Evolutionary conservation across 495 filamentous ascomycete genomes (phyloP).

Genomic region (Aspergillus hancockii): DNA sequence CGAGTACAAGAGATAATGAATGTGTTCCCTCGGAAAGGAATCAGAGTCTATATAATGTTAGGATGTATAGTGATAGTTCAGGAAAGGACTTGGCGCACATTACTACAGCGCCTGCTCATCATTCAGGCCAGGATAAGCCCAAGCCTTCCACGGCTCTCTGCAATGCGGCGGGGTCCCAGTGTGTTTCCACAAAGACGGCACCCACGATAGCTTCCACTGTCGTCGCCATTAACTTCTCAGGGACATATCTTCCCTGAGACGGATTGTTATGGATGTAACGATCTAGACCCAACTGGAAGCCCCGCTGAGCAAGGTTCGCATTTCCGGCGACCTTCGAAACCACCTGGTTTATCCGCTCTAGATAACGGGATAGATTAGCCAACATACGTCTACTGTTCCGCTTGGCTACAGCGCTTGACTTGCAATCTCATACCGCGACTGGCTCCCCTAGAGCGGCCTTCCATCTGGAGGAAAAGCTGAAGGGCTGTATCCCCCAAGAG

Average conservation of each 20-base stretch:
- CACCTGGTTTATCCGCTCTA: slow-evolving; percentile 6
- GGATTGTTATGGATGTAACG: slow-evolving; percentile 12
- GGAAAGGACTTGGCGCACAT: too few species aligned
- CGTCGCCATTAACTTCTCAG: slow-evolving; percentile 11
- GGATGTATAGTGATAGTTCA: too few species aligned
- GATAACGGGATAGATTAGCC: not conserved
- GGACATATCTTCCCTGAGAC: slow-evolving; percentile 10
- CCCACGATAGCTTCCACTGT: slow-evolving; percentile 20
- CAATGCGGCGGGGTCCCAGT: not conserved
- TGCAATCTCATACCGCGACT: slow-evolving; percentile 5
- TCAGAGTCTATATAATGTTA: too few species aligned
- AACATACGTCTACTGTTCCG: too few species aligned
- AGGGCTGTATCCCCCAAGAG: slow-evolving; percentile 3
- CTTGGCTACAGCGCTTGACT: too few species aligned
- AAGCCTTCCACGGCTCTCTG: not conserved
- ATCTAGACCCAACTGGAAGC: slow-evolving; percentile 7
- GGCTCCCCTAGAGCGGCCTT: not conserved
- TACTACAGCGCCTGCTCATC: not conserved
- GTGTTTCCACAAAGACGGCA: slow-evolving; percentile 12
- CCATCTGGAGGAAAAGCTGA: not conserved
- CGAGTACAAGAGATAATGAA: too few species aligned
- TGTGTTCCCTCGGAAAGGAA: too few species aligned
- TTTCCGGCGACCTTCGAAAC: not conserved
- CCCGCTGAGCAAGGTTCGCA: slow-evolving; percentile 8
- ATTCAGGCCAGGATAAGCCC: slow-evolving; percentile 5